phyloP scores from a whole-genome alignment of 2,329 filamentous ascomycete genomes.

The Clarireedia paspali region DNA sequence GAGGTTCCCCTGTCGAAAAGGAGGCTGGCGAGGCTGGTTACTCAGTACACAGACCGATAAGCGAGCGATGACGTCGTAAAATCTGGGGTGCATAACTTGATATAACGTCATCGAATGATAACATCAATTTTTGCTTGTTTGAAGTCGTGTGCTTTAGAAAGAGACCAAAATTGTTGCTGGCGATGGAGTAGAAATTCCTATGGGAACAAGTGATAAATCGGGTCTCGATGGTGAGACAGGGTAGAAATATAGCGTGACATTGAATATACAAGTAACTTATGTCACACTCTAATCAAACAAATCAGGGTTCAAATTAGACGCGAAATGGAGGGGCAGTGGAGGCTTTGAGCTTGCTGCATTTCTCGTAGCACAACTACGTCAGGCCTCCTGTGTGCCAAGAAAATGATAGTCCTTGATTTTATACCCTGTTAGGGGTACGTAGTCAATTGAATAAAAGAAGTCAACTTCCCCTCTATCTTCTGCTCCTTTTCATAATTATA shows the following conservation, averaged over 20 bases:
- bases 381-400: not conserved
- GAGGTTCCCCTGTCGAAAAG: not conserved
- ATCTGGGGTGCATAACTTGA: conserved; percentile 1
- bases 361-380: not conserved
- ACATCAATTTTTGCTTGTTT: not conserved
- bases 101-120: not conserved
- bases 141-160: too few species aligned
- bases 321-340: not conserved
- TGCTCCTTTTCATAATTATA: not conserved
- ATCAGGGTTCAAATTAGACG: too few species aligned
- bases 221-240: not conserved
- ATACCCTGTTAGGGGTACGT: not conserved
- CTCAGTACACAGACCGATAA: not conserved
- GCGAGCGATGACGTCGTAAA: not conserved
- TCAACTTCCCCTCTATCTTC: not conserved
- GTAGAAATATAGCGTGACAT: too few species aligned
- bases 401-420: not conserved
- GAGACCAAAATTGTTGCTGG: too few species aligned
- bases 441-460: not conserved
- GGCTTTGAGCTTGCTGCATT: too few species aligned
- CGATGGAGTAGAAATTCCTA: not conserved
- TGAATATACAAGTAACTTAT: too few species aligned
- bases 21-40: not conserved
- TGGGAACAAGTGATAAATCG: not conserved
- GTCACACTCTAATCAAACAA: too few species aligned